Evolutionary conservation across 23 red algal genomes (phyloP), one percentile per base, ranked within the genome.

Genomic region (Gracilaria domingensis): DNA sequence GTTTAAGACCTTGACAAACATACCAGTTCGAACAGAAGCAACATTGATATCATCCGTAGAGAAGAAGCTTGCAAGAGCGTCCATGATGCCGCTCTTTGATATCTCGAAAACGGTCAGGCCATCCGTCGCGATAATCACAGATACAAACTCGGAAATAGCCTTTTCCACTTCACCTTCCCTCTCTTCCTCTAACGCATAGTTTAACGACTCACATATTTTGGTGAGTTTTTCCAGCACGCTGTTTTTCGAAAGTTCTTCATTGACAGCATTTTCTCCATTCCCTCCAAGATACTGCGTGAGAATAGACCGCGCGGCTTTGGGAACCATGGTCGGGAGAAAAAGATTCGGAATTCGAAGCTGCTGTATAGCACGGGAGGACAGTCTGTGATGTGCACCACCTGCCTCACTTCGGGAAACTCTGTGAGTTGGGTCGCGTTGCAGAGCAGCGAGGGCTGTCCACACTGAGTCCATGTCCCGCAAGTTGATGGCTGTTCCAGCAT

Each of bases 21-120:
- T 54, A 42, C 34, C 38, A 47, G 55, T 55, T 48, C 81, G 83
- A 34, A 44, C 39, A 20, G 47, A 66, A 5, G 37, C 45, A 73
- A 79, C 40, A 13, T 6, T 58, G 4, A 23, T 4, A 14, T 79
- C 84, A n/a, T 49, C 53, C 36, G 51, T 12, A 60, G 71, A 88
- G n/a, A 98, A 83, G 71, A 84, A 98, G 26, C 64, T 54, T 20
- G 82, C 36, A 75, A 98, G 81, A 4, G 87, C 87, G 26, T 54
- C 81, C 59, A 95, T 91, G 33, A 95, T 64, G 18, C 87, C 80
- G 75, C 96, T 94, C 53, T 53, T 71, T 26, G 84, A 82, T 58
- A 98, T 29, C 83, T 98, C 96, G 62, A 93, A 98, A 0, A 75
- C 85, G 13, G 96, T 86, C 21, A 94, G 42, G 23, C 74, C 61